These are phyloP conservation scores for Trichoderma atroviride DNA, from an alignment of 2,329 filamentous ascomycete species.

Conservation along the genomic window DNA sequence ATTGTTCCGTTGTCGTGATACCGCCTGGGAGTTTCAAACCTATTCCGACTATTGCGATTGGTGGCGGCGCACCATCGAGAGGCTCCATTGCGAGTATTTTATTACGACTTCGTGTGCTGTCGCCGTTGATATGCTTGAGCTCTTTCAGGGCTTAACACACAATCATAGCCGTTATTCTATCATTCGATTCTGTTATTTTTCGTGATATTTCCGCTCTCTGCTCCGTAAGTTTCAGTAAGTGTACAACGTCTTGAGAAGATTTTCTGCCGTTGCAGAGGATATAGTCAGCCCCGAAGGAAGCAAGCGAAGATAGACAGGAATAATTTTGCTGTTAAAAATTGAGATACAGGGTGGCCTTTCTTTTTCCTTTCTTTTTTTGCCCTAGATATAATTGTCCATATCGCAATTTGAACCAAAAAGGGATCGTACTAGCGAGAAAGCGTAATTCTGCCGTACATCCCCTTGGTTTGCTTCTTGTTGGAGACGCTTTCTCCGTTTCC, in stretches of 20 bases:
- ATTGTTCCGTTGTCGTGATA: constrained; percentile 32
- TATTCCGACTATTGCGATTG: constrained; percentile 41
- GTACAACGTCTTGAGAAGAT: not conserved
- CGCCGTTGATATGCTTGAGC: not conserved
- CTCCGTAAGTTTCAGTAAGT: not conserved
- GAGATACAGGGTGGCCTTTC: too few species aligned
- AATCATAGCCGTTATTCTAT: not conserved
- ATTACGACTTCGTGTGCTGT: not conserved
- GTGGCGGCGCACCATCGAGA: constrained; percentile 20
- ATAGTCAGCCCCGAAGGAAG: not conserved
- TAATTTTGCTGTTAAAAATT: not conserved
- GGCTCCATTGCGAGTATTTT: not conserved
- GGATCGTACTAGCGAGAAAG: not conserved
- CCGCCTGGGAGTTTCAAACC: constrained; percentile 39
- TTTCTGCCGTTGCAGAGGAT: not conserved
- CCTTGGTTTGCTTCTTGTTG: not conserved
- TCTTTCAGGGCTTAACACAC: not conserved
- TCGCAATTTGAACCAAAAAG: not conserved
- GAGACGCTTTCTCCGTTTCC: not conserved
- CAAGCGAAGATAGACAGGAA: not conserved
- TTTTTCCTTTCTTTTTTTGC: not conserved
- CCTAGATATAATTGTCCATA: not conserved
- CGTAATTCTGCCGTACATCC: not conserved
- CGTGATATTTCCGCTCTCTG: not conserved
- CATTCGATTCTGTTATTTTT: not conserved